Evolutionary conservation across 768 basidiomycete genomes (phyloP).

Genomic region (Lyophyllum decastes): DNA sequence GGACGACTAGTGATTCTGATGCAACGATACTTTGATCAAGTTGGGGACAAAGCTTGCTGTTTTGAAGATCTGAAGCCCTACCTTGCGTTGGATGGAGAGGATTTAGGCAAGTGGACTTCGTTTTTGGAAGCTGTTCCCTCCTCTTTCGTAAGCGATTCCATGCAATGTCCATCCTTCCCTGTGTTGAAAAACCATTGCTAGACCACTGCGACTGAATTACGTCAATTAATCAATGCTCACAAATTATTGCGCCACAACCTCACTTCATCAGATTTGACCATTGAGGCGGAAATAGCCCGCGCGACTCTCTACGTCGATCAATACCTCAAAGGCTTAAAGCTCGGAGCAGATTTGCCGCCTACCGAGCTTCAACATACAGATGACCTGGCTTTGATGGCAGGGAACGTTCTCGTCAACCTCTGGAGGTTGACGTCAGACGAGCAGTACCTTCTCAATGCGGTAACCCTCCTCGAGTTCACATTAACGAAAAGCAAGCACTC

Average conservation of each 20-base stretch:
- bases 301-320: conserved; percentile 54
- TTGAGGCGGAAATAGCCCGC: conserved; percentile 55
- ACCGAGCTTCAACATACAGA: conserved; percentile 90
- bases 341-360: conserved; percentile 64
- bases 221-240: conserved; percentile 68
- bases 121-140: conserved; percentile 51
- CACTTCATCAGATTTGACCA: conserved; percentile 45
- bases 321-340: conserved; percentile 67
- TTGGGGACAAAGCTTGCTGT: conserved; percentile 84
- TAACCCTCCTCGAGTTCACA: conserved; percentile 70
- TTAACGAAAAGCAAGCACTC: conserved; percentile 73
- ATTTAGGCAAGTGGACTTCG: conserved; percentile 50
- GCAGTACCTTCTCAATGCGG: conserved; percentile 63
- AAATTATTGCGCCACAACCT: conserved; percentile 74
- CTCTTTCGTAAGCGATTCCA: conserved; percentile 44
- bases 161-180: not conserved
- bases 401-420: conserved; percentile 62
- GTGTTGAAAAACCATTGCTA: conserved; percentile 22
- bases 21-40: conserved; percentile 65
- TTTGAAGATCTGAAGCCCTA: conserved; percentile 84
- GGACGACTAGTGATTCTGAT: conserved; percentile 48
- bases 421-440: conserved; percentile 62
- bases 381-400: conserved; percentile 78
- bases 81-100: conserved; percentile 48
- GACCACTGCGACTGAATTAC: conserved; percentile 57